These are phyloP conservation scores for Eimeria falciformis DNA, from an alignment of 169 alveolate genomes.

Conservation along the genomic window DNA sequence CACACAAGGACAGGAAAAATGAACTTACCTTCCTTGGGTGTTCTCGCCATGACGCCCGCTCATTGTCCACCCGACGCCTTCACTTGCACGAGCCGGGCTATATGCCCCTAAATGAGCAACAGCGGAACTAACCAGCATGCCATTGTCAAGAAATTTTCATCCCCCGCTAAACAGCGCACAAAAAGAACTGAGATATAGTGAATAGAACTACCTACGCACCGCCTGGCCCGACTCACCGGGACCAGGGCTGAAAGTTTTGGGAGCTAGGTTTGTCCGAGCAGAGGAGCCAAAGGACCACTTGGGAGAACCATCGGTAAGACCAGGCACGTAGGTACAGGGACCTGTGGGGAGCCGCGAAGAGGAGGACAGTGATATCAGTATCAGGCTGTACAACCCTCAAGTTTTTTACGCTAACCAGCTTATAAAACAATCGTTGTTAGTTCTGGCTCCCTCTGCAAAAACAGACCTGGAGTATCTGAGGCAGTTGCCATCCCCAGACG, in stretches of 20 bases:
- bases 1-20: too few species aligned
- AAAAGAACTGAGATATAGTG: background rate
- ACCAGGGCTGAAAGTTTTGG: background rate
- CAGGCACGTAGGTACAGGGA: constrained; percentile 46
- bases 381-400: too few species aligned
- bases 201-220: background rate
- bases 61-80: background rate
- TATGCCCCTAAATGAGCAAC: background rate
- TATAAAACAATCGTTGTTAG: too few species aligned
- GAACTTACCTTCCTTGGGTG: too few species aligned
- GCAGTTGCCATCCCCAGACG: background rate
- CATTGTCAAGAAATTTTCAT: too few species aligned
- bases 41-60: background rate
- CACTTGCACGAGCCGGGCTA: background rate
- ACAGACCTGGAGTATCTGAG: constrained; percentile 35
- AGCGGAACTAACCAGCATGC: background rate
- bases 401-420: too few species aligned
- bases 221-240: constrained; percentile 13
- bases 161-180: too few species aligned
- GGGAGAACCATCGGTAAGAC: constrained; percentile 4
- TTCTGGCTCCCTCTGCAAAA: too few species aligned
- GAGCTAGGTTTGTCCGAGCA: background rate
- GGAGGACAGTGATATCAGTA: too few species aligned
- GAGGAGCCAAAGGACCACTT: constrained; percentile 51
- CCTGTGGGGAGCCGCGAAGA: background rate